Percentiles rank a stretch among this genome's conserved stretches.
phyloP scores from a whole-genome alignment of 345 rosid genomes.

The Erodium maritimum region DNA sequence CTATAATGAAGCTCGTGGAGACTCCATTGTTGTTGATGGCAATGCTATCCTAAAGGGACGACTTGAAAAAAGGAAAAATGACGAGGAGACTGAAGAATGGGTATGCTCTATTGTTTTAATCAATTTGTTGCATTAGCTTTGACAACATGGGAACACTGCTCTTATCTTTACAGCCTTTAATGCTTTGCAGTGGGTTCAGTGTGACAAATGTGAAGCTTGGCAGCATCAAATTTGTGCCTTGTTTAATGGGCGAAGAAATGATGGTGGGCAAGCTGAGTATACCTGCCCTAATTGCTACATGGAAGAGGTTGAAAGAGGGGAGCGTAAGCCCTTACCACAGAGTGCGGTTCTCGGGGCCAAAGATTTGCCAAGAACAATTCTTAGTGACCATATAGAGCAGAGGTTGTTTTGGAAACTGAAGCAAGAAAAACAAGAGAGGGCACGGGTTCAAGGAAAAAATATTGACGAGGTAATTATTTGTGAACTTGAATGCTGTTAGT shows the following conservation, averaged over 20 bases:
- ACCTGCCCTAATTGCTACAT: slow-evolving; percentile 98
- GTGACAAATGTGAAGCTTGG: slow-evolving; percentile 99
- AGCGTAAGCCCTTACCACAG: slow-evolving; percentile 86
- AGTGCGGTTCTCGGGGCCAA: slow-evolving; percentile 98
- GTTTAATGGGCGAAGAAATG: slow-evolving; percentile 97
- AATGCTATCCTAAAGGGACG: slow-evolving; percentile 45
- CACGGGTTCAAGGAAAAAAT: slow-evolving; percentile 57
- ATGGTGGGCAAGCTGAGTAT: slow-evolving; percentile 99
- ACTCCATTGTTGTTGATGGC: slow-evolving; percentile 64
- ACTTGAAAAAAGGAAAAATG: slow-evolving; percentile 96
- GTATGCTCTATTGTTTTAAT: slow-evolving; percentile 25
- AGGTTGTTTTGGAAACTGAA: slow-evolving; percentile 58
- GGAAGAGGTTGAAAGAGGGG: slow-evolving; percentile 73
- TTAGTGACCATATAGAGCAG: slow-evolving; percentile 95
- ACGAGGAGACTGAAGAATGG: slow-evolving; percentile 99
- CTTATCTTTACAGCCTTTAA: slow-evolving; percentile 13
- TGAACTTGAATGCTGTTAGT: neutral
- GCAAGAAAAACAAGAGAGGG: slow-evolving; percentile 80
- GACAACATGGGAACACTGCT: slow-evolving; percentile 8
- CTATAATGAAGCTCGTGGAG: slow-evolving; percentile 94
- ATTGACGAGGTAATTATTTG: slow-evolving; percentile 68
- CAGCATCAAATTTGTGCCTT: slow-evolving; percentile 99
- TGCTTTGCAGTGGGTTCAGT: slow-evolving; percentile 90
- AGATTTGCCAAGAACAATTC: slow-evolving; percentile 85
- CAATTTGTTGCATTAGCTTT: slow-evolving; percentile 5